Evolutionary conservation across 1,284 basidiomycete genomes (phyloP), one percentile per base, ranked within the genome.

Genomic region (Apiotrichum domesticum): DNA sequence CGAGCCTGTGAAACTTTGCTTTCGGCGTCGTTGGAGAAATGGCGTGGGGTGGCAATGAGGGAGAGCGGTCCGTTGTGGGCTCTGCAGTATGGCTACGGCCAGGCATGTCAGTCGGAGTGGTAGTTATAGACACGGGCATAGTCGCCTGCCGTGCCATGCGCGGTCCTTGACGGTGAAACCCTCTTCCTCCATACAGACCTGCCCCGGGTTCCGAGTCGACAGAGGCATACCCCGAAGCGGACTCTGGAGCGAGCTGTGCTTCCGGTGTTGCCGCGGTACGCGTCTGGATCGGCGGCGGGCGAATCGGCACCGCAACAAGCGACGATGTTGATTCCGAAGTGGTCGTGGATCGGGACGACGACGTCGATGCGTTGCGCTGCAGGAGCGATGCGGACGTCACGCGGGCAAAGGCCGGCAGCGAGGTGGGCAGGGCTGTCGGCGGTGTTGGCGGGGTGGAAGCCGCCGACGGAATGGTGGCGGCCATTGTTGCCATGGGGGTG

Each of bases 301-400:
- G 61, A 46, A 77, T 77, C 6, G 74, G 73, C 6, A 69, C 75
- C 3, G 75, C 74, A 14, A 72, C 71, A 15, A 77, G 63, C 0
- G 70, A 72, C 0, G 70, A 71, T 1, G 69, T 65, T 0, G 72
- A 73, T 8, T 71, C 70, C 4, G 66, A 61, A 4, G 71, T 71
- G 32, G 69, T 65, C 9, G 66, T 70, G 8, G 72, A 74, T 14
- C 64, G 57, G 1, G 70, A 69, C 2, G 70, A 71, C 2, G 67
- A 71, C 9, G 69, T 72, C 5, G 72, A 75, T 7, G 67, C 67
- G 52, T 72, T 75, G 13, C 72, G 66, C 34, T 66, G 63, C n/a
- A 61, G 55, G 41, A 62, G 46, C 2, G 61, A 54, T 0, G 61
- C 61, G 13, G 61, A 62, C 2, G 57, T 58, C 8, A 62, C 49